Conservation (phyloP, 306 rosid species). For the Fagus sylvatica region DNA sequence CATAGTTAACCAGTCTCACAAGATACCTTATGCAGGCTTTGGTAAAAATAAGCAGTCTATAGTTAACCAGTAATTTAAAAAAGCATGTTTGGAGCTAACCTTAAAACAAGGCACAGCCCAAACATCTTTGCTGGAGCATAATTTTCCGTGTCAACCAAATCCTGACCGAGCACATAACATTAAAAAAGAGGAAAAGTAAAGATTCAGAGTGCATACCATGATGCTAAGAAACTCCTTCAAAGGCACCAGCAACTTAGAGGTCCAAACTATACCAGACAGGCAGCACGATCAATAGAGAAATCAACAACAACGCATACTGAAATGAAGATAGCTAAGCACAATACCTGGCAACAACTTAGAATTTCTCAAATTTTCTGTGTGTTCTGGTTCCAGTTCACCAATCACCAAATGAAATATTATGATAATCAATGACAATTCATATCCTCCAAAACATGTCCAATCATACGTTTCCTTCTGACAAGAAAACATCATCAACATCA, state of each 20-base stretch:
- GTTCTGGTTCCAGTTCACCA: slow-evolving; percentile 23
- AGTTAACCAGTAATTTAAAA: no score
- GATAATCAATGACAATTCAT: slow-evolving; percentile 26
- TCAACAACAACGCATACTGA: slow-evolving; percentile 8
- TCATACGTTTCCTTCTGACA: slow-evolving; percentile 15
- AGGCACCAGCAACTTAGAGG: slow-evolving; percentile 22
- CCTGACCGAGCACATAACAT: not conserved
- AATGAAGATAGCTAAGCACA: slow-evolving; percentile 24
- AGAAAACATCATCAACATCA: slow-evolving; percentile 13
- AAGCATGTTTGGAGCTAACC: no score
- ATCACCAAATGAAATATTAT: slow-evolving; percentile 28
- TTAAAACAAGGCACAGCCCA: no score
- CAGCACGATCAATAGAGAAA: slow-evolving; percentile 14
- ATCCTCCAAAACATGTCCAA: slow-evolving; percentile 34
- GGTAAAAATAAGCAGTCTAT: no score
- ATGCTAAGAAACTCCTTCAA: slow-evolving; percentile 30
- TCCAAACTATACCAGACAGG: slow-evolving; percentile 36
- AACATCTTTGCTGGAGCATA: no score
- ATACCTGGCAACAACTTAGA: slow-evolving; percentile 36
- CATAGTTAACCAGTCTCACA: no score
- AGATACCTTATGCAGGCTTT: no score
- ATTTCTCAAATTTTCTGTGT: not conserved
- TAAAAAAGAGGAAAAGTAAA: not conserved
- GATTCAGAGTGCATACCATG: slow-evolving; percentile 10
- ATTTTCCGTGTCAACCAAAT: not conserved